Conservation (phyloP, 1,284 basidiomycete species). For the Abortiporus biennis region DNA sequence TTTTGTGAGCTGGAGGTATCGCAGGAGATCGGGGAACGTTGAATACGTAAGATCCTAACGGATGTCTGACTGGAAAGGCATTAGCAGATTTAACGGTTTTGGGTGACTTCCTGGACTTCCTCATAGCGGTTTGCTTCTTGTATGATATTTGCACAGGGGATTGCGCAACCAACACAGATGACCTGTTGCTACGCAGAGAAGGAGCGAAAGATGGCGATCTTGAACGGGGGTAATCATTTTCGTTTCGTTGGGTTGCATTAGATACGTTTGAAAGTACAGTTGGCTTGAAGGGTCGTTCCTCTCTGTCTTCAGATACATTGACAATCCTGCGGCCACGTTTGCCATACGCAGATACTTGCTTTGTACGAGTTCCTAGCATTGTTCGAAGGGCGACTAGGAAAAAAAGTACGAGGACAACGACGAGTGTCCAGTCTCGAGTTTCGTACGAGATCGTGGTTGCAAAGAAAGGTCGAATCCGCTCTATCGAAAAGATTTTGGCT, state of each 20-base stretch:
- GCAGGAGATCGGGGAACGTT: constrained; percentile 39
- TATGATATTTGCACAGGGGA: background rate
- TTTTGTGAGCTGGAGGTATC: constrained; percentile 22
- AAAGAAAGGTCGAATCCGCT: too few species aligned
- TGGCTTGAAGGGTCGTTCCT: constrained; percentile 7
- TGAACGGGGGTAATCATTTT: background rate
- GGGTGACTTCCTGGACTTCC: constrained; percentile 9
- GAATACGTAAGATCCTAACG: constrained; percentile 32
- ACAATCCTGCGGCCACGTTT: constrained; percentile 60
- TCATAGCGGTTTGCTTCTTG: background rate
- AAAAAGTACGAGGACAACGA: background rate
- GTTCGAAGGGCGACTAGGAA: too few species aligned
- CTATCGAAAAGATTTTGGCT: too few species aligned
- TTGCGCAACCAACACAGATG: background rate
- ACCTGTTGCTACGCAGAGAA: constrained; percentile 14
- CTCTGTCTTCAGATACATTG: constrained; percentile 35
- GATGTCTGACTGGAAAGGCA: constrained; percentile 31
- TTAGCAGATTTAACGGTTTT: constrained; percentile 7
- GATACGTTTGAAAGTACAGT: background rate
- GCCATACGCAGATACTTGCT: constrained; percentile 66
- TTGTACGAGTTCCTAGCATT: constrained; percentile 57
- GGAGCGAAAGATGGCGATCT: constrained; percentile 9
- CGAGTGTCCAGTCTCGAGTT: background rate
- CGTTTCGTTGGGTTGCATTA: background rate
- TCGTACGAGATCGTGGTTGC: background rate